Conservation (phyloP, 805 yeast genomes). For the Tetrapisispora namnaoensis region DNA sequence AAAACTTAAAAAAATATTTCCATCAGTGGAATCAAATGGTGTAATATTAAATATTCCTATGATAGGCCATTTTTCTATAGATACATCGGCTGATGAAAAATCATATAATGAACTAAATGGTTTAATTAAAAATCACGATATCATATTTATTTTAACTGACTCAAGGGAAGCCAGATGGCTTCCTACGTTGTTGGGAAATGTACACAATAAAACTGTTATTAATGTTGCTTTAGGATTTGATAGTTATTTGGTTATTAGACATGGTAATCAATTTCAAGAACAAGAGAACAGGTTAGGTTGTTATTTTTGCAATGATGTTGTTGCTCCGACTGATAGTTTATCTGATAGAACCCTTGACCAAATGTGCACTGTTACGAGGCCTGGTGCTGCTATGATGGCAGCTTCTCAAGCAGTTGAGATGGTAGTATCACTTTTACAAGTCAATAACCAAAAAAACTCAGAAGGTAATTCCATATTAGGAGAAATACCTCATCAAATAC, state of each 20-base stretch:
- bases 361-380: conserved; percentile 97
- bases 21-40: conserved; percentile 62
- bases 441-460: conserved; percentile 29
- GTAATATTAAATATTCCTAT: conserved; percentile 72
- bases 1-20: conserved; percentile 63
- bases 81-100: conserved; percentile 38
- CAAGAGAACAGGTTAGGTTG: conserved; percentile 58
- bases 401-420: conserved; percentile 81
- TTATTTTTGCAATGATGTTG: conserved; percentile 91
- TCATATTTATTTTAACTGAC: conserved; percentile 74
- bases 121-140: conserved; percentile 63
- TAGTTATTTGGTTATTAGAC: conserved; percentile 87
- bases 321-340: conserved; percentile 86
- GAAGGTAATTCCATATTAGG: conserved; percentile 43
- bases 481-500: conserved; percentile 74
- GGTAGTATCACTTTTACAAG: conserved; percentile 60
- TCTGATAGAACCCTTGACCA: conserved; percentile 86
- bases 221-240: conserved; percentile 96
- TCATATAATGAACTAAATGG: conserved; percentile 45
- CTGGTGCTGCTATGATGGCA: conserved; percentile 88
- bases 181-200: conserved; percentile 77
- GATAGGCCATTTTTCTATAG: conserved; percentile 83
- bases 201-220: conserved; percentile 60
- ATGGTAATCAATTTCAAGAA: conserved; percentile 43
- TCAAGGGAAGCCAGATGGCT: conserved; percentile 95